These are phyloP conservation scores for Termitomyces sp. DNA, from an alignment of 768 basidiomycete species.

Conservation along the genomic window DNA sequence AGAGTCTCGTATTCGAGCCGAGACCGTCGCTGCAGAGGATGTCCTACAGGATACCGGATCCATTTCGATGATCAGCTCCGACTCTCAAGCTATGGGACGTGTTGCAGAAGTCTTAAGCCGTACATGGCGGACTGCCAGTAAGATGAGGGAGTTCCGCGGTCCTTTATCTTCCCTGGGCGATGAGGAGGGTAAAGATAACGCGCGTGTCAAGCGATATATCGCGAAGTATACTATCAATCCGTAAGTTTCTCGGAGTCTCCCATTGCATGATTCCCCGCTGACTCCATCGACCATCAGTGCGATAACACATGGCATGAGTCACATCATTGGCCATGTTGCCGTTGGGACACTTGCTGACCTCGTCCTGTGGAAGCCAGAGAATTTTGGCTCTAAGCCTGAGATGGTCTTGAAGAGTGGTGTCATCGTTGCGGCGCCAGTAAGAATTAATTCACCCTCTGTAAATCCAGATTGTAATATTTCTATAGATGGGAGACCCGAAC, in stretches of 20 bases:
- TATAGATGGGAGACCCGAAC: slow-evolving; percentile 94
- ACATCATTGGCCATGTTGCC: slow-evolving; percentile 80
- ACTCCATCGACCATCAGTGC: slow-evolving; percentile 46
- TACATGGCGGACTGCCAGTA: slow-evolving; percentile 97
- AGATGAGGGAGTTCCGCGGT: slow-evolving; percentile 80
- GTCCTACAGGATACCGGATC: slow-evolving; percentile 90
- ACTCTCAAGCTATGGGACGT: slow-evolving; percentile 97
- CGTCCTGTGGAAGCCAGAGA: slow-evolving; percentile 92
- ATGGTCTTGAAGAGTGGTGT: slow-evolving; percentile 95
- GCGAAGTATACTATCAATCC: slow-evolving; percentile 98
- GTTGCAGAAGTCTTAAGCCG: slow-evolving; percentile 91
- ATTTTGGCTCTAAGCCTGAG: slow-evolving; percentile 90
- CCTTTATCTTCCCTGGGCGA: slow-evolving; percentile 72
- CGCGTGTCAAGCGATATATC: slow-evolving; percentile 89
- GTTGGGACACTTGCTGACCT: slow-evolving; percentile 87
- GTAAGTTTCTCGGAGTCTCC: slow-evolving; percentile 40
- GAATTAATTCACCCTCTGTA: slow-evolving; percentile 12
- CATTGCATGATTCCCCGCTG: neutral
- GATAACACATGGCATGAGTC: slow-evolving; percentile 88
- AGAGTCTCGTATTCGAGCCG: slow-evolving; percentile 92
- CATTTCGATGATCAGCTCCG: slow-evolving; percentile 94
- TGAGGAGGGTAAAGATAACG: slow-evolving; percentile 68
- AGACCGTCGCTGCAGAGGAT: slow-evolving; percentile 97
- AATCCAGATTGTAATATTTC: neutral
- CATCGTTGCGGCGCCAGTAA: slow-evolving; percentile 84